Base-by-base conservation (phyloP, 441 rosid species). In the Kokia cookei region DNA sequence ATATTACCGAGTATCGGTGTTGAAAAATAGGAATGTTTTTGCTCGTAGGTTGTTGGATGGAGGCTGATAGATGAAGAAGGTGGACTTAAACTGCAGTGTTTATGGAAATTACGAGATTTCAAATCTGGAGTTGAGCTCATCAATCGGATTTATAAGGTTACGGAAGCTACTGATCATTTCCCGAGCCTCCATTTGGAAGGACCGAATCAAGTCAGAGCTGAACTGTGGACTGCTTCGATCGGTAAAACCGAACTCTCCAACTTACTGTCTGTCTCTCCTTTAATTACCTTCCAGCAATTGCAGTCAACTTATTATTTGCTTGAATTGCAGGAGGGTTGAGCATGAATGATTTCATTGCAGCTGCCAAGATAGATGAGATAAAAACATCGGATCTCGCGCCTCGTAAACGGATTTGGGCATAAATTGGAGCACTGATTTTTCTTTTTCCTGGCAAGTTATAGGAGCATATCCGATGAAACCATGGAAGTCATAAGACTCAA, bases 341-440 rank as follows among this genome's bases (percentile, higher is more conserved):
- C 81, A 78, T 91, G 89, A 95, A 91, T 24, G 98, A 95, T 80
- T 93, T 93, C 85, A 88, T 93, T 6, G 74, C 91, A 27, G 99
- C 99, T 27, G 93, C 97, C 32, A 95, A 95, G 77, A 83, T 95
- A n/a, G 98, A 95, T 78, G 83, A 70, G 71, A 90, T 95, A 62
- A 93, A 86, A 84, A 93, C 97, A 75, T 89, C 97, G 15, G 99
- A 95, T 86, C 96, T 95, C 68, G 90, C 78, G 35, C 89, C 93
- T 3, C 85, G 84, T 74, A 95, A 88, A 84, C 84, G 98, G 76
- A 82, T 74, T 66, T 95, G 99, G 98, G 99, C 98, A 29, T 95
- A 79, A 79, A 2, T 3, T 42, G 58, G 66, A 65, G 37, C 63
- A 3, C 50, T 14, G 0, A 35, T 17, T 53, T 19, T 19, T 51